phyloP scores from a whole-genome alignment of 345 rosid genomes.

The sweet orange (Citrus sinensis) region DNA sequence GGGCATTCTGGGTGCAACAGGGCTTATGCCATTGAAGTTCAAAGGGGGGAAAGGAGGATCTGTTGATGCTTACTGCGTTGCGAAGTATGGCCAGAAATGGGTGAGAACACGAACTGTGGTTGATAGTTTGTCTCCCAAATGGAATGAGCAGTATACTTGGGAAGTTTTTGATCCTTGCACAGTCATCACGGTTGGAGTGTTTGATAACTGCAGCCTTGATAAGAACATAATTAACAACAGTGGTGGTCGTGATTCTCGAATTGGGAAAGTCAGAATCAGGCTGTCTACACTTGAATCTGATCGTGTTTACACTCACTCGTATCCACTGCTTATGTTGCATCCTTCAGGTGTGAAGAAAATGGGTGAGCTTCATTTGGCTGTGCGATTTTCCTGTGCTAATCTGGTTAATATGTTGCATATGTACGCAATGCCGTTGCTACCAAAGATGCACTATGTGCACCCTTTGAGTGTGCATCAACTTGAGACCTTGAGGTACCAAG shows the following conservation, averaged over 20 bases:
- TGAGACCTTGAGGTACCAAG: conserved; percentile 59
- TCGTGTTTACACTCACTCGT: conserved; percentile 71
- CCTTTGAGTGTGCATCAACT: conserved; percentile 54
- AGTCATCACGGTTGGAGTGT: conserved; percentile 63
- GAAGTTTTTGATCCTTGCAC: conserved; percentile 76
- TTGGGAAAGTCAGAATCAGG: conserved; percentile 70
- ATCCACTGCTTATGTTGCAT: conserved; percentile 64
- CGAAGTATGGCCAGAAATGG: conserved; percentile 79
- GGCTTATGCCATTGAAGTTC: conserved; percentile 56
- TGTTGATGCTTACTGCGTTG: conserved; percentile 65
- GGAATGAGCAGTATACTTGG: conserved; percentile 82
- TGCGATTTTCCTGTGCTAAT: conserved; percentile 60
- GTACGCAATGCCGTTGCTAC: conserved; percentile 54
- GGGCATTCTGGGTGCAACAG: conserved; percentile 67
- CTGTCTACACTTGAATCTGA: conserved; percentile 56
- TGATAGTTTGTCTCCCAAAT: conserved; percentile 57
- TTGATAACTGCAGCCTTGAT: conserved; percentile 45
- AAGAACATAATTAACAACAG: conserved; percentile 26
- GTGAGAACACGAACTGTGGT: conserved; percentile 65
- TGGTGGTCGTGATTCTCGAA: conserved; percentile 40
- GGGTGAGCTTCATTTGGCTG: conserved; percentile 75
- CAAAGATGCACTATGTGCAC: conserved; percentile 67
- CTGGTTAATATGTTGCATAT: conserved; percentile 57
- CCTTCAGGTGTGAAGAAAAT: conserved; percentile 61
- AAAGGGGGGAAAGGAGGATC: conserved; percentile 55